A percentile compares a stretch with the other conserved stretches of the same genome.
These are phyloP conservation scores for Citrus trifoliata DNA, from an alignment of 345 rosid genomes.

Conservation along the genomic window DNA sequence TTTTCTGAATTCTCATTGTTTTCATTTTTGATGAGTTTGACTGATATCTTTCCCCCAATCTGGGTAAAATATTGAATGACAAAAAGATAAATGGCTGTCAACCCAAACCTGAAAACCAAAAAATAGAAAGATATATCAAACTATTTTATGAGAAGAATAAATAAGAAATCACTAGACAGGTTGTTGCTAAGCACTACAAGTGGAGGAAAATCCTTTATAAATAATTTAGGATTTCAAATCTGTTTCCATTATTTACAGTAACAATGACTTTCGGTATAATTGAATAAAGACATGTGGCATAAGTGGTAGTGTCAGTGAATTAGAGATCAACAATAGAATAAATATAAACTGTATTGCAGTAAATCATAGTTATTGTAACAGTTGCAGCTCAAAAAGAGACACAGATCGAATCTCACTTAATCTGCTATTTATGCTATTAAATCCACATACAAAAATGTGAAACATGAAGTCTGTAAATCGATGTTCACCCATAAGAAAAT, in stretches of 20 bases:
- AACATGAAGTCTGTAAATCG: background rate
- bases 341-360: background rate
- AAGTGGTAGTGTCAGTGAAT: background rate
- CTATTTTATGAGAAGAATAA: background rate
- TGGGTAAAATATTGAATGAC: slow-evolving; percentile 76
- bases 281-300: background rate
- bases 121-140: slow-evolving; percentile 5
- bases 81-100: slow-evolving; percentile 81
- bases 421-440: background rate
- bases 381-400: background rate
- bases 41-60: slow-evolving; percentile 78
- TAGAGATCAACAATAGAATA: background rate
- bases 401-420: background rate
- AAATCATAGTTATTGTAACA: background rate
- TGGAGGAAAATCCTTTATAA: too few species aligned
- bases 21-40: slow-evolving; percentile 73
- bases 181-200: background rate
- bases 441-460: background rate
- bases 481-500: background rate
- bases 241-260: background rate
- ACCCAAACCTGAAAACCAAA: slow-evolving; percentile 61
- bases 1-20: slow-evolving; percentile 66
- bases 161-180: background rate
- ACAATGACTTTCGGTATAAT: too few species aligned
- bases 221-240: background rate